These are phyloP conservation scores for Malbranchea cinnamomea DNA, from an alignment of 2,329 filamentous ascomycete species.

Conservation along the genomic window DNA sequence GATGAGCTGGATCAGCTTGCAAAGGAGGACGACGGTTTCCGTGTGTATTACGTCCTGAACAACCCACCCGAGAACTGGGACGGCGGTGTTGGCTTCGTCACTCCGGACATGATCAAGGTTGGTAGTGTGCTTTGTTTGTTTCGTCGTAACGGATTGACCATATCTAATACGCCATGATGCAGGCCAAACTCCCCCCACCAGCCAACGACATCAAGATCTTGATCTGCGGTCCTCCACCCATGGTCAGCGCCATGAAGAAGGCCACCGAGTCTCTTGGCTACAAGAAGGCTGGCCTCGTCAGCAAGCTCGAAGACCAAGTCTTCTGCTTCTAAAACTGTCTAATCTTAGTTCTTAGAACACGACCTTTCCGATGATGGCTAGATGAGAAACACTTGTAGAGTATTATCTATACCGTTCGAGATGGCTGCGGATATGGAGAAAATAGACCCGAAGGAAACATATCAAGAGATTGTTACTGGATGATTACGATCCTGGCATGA, in stretches of 20 bases:
- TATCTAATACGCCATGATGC: constrained; percentile 1
- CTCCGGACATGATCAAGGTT: constrained; percentile 85
- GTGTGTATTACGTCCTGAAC: constrained; percentile 90
- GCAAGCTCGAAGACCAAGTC: constrained; percentile 95
- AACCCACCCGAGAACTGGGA: constrained; percentile 86
- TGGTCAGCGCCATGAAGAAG: constrained; percentile 97
- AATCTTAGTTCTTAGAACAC: background rate
- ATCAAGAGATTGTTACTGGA: no score
- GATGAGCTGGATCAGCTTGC: constrained; percentile 76
- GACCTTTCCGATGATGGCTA: background rate
- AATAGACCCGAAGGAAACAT: no score
- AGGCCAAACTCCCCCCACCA: constrained; percentile 55
- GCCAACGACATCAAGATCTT: constrained; percentile 83
- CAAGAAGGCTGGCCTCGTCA: constrained; percentile 83
- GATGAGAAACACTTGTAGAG: no score
- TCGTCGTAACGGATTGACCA: no score
- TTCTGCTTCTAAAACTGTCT: constrained; percentile 66
- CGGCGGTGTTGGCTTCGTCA: constrained; percentile 89
- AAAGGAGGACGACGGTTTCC: constrained; percentile 64
- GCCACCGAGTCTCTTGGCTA: constrained; percentile 76
- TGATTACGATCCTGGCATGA: no score
- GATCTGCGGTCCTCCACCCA: constrained; percentile 87
- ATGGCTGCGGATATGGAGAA: no score
- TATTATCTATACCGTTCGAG: no score
- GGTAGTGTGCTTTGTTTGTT: constrained; percentile 19